Evolutionary conservation across 2,329 filamentous ascomycete species (phyloP).

Genomic region (Colletotrichum sp.): DNA sequence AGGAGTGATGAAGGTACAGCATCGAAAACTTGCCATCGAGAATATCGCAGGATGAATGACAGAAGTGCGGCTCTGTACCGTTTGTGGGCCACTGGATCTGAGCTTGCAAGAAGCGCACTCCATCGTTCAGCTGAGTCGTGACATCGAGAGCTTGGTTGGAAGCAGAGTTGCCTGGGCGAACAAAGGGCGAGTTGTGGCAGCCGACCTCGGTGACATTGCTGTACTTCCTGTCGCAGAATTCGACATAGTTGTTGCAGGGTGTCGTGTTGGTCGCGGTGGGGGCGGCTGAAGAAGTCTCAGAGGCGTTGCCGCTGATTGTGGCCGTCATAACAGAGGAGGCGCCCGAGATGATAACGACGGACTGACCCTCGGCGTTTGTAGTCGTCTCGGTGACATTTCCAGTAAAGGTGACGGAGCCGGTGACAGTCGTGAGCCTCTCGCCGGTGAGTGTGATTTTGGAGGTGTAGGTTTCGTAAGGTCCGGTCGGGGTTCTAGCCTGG

Average conservation of each 20-base stretch:
- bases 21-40: slow-evolving; percentile 57
- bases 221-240: slow-evolving; percentile 79
- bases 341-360: slow-evolving; percentile 52
- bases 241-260: slow-evolving; percentile 79
- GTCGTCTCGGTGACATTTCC: slow-evolving; percentile 31
- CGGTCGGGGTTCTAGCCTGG: slow-evolving; percentile 44
- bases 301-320: slow-evolving; percentile 41
- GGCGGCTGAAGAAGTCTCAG: slow-evolving; percentile 44
- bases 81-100: slow-evolving; percentile 66
- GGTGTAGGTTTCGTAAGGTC: slow-evolving; percentile 48
- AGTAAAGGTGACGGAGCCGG: slow-evolving; percentile 37
- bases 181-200: slow-evolving; percentile 84
- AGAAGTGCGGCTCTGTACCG: slow-evolving; percentile 69
- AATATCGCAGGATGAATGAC: slow-evolving; percentile 83
- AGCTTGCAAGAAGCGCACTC: slow-evolving; percentile 68
- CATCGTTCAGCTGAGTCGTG: slow-evolving; percentile 77
- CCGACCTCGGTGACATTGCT: slow-evolving; percentile 82
- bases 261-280: slow-evolving; percentile 70
- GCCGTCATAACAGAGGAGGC: slow-evolving; percentile 47
- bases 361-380: slow-evolving; percentile 32
- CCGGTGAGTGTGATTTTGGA: slow-evolving; percentile 47
- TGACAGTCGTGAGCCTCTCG: slow-evolving; percentile 26
- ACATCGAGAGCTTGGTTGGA: slow-evolving; percentile 77
- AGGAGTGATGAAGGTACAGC: not conserved
- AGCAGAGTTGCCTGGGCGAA: slow-evolving; percentile 71